phyloP scores from a whole-genome alignment of 768 basidiomycete species.

The Kwoniella shandongensis region DNA sequence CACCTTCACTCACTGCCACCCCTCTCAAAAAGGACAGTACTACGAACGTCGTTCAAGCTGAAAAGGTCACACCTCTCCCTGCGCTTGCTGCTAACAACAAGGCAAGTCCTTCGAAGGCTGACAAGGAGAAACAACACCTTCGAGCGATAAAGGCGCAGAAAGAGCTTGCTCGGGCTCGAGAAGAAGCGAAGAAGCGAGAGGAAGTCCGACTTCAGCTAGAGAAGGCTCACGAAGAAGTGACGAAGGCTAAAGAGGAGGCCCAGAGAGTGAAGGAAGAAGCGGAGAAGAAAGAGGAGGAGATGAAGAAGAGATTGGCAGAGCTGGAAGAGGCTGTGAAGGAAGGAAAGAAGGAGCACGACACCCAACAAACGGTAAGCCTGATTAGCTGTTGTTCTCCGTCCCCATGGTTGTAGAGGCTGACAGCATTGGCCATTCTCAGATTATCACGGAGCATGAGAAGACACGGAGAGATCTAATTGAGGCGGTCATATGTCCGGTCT shows the following conservation, averaged over 20 bases:
- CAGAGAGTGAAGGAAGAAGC: background rate
- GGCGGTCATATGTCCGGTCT: constrained; percentile 38
- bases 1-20: no score
- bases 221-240: background rate
- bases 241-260: background rate
- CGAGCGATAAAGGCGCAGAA: no score
- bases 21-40: no score
- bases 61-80: background rate
- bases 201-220: background rate
- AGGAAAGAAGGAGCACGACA: constrained; percentile 8
- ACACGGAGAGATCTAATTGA: constrained; percentile 23
- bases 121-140: background rate
- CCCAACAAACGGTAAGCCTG: constrained; percentile 15
- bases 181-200: constrained; percentile 6
- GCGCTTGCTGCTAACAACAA: background rate
- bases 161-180: background rate
- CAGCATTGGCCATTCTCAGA: constrained; percentile 17
- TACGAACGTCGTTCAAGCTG: no score
- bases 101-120: background rate
- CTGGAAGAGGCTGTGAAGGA: constrained; percentile 10
- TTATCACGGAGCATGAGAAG: constrained; percentile 21
- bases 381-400: background rate
- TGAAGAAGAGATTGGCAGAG: constrained; percentile 9
- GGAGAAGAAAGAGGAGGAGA: constrained; percentile 8
- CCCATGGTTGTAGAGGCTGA: no score